Conservation (phyloP, 2,329 filamentous ascomycete genomes). For the Didymella sp. region DNA sequence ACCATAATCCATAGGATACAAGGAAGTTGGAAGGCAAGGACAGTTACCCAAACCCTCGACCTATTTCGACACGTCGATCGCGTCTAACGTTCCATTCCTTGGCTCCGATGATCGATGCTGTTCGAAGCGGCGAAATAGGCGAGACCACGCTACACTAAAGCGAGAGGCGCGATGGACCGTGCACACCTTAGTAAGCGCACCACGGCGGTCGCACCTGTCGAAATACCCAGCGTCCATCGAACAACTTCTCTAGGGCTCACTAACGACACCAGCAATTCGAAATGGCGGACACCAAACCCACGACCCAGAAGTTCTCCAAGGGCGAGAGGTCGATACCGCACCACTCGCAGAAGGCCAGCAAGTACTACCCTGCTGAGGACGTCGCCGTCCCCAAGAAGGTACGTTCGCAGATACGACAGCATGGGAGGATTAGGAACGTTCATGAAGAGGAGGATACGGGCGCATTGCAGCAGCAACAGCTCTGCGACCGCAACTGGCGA, state of each 20-base stretch:
- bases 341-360: conserved; percentile 89
- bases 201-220: conserved; percentile 3
- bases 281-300: conserved; percentile 66
- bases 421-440: conserved; percentile 13
- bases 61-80: not conserved
- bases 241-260: conserved; percentile 29
- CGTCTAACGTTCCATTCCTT: not conserved
- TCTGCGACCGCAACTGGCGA: conserved; percentile 14
- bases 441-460: conserved; percentile 26
- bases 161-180: not conserved
- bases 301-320: conserved; percentile 96
- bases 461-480: conserved; percentile 10
- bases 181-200: not conserved
- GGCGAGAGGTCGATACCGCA: conserved; percentile 90
- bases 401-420: conserved; percentile 59
- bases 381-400: conserved; percentile 91
- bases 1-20: too few species aligned
- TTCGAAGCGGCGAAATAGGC: conserved; percentile 6
- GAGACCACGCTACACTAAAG: conserved; percentile 3
- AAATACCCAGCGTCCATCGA: conserved; percentile 1
- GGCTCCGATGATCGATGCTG: not conserved
- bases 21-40: too few species aligned
- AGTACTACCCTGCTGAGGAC: conserved; percentile 98
- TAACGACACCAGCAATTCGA: conserved; percentile 58
- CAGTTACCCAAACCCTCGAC: not conserved